Base-by-base conservation (phyloP, 306 rosid genomes). In the Inga laurina region DNA sequence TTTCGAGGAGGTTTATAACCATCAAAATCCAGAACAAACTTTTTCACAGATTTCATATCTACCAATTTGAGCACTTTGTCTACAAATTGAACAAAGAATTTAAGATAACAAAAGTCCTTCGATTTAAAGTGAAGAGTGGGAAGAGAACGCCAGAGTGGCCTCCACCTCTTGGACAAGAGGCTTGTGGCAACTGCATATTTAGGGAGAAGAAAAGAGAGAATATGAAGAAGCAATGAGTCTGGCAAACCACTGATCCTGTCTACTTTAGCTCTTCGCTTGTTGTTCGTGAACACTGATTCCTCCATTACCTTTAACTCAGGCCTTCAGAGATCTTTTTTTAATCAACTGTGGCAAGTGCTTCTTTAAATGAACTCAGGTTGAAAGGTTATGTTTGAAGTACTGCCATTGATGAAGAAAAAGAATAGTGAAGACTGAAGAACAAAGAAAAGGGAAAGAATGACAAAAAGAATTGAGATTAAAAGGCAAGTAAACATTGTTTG, bases 111-210 rank as follows among this genome's bases (percentile, higher is more conserved):
- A 30, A 13, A 10, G 9, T 5, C 4, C 4, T 7, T 19, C 3
- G 12, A 14, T 7, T 10, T 1, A 13, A 68, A 18, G 48, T 68
- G 30, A 68, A 83, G 69, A 12, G 46, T 22, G 34, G 73, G 3
- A 37, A 80, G 39, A 0, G 24, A 76, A 8, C 45, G 69, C 84
- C 88, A 88, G 7, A 88, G 37, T 12, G 76, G 34, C 0, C 11
- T 68, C 90, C 88, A 88, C 7, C 76, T 76, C 54, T 68, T 82
- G 1, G 88, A 87, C 22, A 84, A 81, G 51, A 79, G 24, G 49
- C 82, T 70, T 13, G 88, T 85, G 16, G 68, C 24, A 13, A 74
- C 81, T 2, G 79, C 82, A 4, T 57, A 8, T 62, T 74, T 69
- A 27, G 82, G 68, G 2, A 87, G 61, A 3, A 68, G 48, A 37